Evolutionary conservation across 1,284 basidiomycete genomes (phyloP).

Genomic region (Malassezia restricta): DNA sequence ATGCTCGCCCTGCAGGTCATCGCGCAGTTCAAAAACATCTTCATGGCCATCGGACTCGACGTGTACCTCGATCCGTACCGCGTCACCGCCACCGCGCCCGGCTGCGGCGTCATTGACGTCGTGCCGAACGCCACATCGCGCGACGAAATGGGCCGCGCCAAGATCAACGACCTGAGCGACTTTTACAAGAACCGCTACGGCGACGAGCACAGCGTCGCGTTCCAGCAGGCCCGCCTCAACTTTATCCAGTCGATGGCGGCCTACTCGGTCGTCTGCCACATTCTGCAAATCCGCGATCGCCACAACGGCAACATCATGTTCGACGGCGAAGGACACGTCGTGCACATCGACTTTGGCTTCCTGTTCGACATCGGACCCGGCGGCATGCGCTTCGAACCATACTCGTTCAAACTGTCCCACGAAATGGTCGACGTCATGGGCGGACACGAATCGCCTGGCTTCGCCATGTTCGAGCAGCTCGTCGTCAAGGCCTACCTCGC

Average conservation of each 20-base stretch:
- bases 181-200: constrained; percentile 96
- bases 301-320: constrained; percentile 99
- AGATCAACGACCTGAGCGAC: constrained; percentile 85
- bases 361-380: constrained; percentile 75
- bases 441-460: constrained; percentile 80
- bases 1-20: constrained; percentile 91
- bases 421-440: constrained; percentile 99
- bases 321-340: constrained; percentile 85
- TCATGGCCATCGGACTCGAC: constrained; percentile 69
- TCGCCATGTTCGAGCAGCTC: constrained; percentile 80
- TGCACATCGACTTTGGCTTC: constrained; percentile 97
- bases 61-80: constrained; percentile 92
- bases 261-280: constrained; percentile 96
- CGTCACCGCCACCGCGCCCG: constrained; percentile 90
- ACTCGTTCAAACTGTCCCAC: constrained; percentile 91
- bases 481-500: constrained; percentile 94
- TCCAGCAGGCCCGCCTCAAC: constrained; percentile 84
- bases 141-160: constrained; percentile 97
- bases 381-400: constrained; percentile 43
- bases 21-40: constrained; percentile 99
- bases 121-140: constrained; percentile 95
- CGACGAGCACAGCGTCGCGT: constrained; percentile 70
- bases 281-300: constrained; percentile 90
- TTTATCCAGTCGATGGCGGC: constrained; percentile 99
- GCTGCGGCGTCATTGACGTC: constrained; percentile 97